phyloP scores from a whole-genome alignment of 306 rosid genomes.

The Sindora glabra region DNA sequence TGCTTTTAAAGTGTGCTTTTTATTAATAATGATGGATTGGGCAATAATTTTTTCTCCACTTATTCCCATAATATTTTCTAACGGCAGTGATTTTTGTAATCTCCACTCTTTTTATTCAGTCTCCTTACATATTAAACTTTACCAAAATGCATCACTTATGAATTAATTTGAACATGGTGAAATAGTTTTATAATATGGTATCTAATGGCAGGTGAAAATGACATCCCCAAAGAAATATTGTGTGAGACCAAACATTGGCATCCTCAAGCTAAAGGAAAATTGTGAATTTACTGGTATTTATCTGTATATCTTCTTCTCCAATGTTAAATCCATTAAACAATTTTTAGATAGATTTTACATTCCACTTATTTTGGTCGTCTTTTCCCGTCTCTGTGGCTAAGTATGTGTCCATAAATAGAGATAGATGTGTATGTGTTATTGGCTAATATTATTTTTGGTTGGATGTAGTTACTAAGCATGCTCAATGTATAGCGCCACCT shows the following conservation, averaged over 20 bases:
- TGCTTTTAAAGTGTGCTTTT: conserved; percentile 78
- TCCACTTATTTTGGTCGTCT: neutral
- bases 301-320: neutral
- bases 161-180: neutral
- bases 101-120: neutral
- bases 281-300: conserved; percentile 75
- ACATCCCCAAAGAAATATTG: conserved; percentile 90
- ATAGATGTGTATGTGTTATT: too few relatives aligned
- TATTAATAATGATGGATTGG: neutral
- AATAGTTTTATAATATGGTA: neutral
- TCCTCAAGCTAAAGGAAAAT: conserved; percentile 56
- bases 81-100: neutral
- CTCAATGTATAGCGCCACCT: conserved; percentile 64
- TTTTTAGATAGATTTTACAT: neutral
- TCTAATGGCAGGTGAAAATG: conserved; percentile 65
- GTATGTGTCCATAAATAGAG: neutral
- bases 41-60: neutral
- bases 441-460: conserved; percentile 8
- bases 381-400: neutral
- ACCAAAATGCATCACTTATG: neutral
- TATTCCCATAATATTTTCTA: neutral
- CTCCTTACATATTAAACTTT: neutral
- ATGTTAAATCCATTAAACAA: neutral
- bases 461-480: conserved; percentile 85
- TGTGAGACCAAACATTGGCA: conserved; percentile 83